Percentiles rank a stretch among this genome's conserved stretches.
Evolutionary conservation across 176 grass and related monocot genomes (phyloP).

Genomic region (Areca catechu): DNA sequence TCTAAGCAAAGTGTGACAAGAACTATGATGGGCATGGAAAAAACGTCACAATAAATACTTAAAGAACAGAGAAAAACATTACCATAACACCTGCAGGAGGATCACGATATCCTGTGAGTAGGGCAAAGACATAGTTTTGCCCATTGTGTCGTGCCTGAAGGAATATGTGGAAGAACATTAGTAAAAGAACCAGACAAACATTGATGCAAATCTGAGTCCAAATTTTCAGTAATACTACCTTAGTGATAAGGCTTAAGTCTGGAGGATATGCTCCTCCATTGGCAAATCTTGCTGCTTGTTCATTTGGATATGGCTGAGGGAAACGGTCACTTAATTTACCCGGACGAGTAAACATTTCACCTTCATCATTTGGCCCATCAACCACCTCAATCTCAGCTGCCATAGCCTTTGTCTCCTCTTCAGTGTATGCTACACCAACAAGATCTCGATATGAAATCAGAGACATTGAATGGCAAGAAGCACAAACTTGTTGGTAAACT

Average conservation of each 20-base stretch:
- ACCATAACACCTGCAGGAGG: too few relatives aligned
- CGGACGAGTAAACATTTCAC: neutral
- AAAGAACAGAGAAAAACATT: too few relatives aligned
- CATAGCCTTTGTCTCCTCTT: too few relatives aligned
- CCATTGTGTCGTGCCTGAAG: neutral
- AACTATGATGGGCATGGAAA: too few relatives aligned
- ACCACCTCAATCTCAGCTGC: slow-evolving; percentile 19
- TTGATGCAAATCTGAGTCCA: neutral
- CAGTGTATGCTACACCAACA: too few relatives aligned
- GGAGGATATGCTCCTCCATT: slow-evolving; percentile 6
- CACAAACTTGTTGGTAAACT: too few relatives aligned
- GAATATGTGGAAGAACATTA: neutral
- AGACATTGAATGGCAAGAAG: too few relatives aligned
- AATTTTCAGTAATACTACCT: neutral
- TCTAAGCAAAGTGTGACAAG: too few relatives aligned
- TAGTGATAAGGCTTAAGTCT: slow-evolving; percentile 22
- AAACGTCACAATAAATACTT: too few relatives aligned
- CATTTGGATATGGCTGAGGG: neutral
- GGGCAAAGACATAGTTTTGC: neutral
- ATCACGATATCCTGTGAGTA: neutral
- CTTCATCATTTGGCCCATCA: slow-evolving; percentile 9
- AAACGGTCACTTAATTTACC: too few relatives aligned
- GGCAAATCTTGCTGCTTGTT: neutral
- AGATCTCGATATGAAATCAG: too few relatives aligned
- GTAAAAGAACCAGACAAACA: neutral